Base-by-base conservation (phyloP, 2,329 filamentous ascomycete species). In the Botrytis tulipae region DNA sequence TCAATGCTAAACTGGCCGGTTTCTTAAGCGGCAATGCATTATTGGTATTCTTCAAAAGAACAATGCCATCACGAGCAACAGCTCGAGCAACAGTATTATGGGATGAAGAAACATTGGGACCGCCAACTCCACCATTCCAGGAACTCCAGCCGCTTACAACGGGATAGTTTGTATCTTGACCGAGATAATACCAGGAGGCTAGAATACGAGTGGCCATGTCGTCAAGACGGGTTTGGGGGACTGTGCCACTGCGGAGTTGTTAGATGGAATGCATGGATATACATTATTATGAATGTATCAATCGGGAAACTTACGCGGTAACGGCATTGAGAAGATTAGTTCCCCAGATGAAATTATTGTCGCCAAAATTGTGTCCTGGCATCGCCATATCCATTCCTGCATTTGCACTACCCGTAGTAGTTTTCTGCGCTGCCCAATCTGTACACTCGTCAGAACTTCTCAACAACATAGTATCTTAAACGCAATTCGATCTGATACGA, bases 351-450 rank as follows among this genome's bases (percentile, higher is more conserved):
- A 88, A 80, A 25, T 75, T 75, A 46, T 82, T 82, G 63, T 86
- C 84, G 80, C 88, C 88, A 78, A 82, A 89, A 77, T 87, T 84
- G 70, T 84, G 89, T 73, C 93, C 93, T 0, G 92, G 92, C 92
- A 95, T 95, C 3, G 90, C 90, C 92, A 94, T 93, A 81, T 95
- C 79, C 75, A 95, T 81, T 42, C 93, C 93, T 37, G 89, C 87
- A 75, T 91, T 85, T 37, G 92, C 89, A 70, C 87, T 86, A 16
- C 86, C 86, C 14, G 89, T 88, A 74, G 92, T 93, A 37, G 89
- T 89, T 82, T 95, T 92, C 79, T 94, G 92, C 3, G 91, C 93
- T 76, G 87, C 85, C 93, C 93, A 96, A 81, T 96, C 93, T 71
- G 81, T 82, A 46, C 35, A 65, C 18, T 35, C 16, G 42, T 71